Percentiles rank a stretch among this genome's conserved stretches.
Conservation (phyloP, 768 basidiomycete species). For the Lactarius sanguifluus region DNA sequence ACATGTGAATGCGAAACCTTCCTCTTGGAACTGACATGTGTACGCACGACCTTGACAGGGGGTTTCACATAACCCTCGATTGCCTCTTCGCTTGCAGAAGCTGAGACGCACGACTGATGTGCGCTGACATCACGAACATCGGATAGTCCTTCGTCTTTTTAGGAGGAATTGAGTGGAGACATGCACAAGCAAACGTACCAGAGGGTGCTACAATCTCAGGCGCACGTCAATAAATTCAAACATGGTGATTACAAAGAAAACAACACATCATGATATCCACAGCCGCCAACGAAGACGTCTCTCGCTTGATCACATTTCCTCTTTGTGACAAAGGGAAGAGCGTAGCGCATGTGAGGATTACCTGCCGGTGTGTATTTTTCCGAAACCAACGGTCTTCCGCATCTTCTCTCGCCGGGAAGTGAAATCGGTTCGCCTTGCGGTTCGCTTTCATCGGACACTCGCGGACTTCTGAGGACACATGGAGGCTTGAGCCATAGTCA, state of each 20-base stretch:
- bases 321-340: background rate
- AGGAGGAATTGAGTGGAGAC: background rate
- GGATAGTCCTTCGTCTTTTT: background rate
- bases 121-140: background rate
- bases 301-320: background rate
- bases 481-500: background rate
- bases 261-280: background rate
- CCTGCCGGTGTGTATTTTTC: background rate
- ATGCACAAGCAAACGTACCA: background rate
- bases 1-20: background rate
- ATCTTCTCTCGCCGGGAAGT: background rate
- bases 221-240: background rate
- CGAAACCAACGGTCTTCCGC: background rate
- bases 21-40: background rate
- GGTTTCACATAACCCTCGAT: background rate
- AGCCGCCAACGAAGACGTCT: background rate
- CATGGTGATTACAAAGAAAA: background rate
- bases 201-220: background rate
- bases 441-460: background rate
- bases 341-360: background rate
- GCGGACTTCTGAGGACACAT: background rate
- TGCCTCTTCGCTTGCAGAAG: background rate
- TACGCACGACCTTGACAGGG: background rate
- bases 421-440: background rate
- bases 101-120: background rate